These are phyloP conservation scores for Rhodamnia argentea DNA, from an alignment of 345 rosid species.

Conservation along the genomic window DNA sequence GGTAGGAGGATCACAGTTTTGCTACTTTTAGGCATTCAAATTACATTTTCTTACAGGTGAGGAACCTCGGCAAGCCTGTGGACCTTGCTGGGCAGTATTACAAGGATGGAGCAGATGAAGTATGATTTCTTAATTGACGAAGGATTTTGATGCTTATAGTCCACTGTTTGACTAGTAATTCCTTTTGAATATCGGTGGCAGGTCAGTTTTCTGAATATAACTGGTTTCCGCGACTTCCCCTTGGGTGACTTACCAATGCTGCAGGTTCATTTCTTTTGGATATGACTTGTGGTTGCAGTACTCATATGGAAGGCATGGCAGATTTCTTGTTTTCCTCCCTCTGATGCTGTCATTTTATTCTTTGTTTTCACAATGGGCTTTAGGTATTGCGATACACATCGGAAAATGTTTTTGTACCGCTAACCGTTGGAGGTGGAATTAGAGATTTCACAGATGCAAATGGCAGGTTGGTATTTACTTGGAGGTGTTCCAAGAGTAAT, in stretches of 20 bases:
- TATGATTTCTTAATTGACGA: conserved; percentile 9
- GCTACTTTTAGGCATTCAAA: neutral
- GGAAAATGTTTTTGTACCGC: conserved; percentile 94
- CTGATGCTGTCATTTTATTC: neutral
- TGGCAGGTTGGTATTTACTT: conserved; percentile 50
- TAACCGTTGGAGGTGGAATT: conserved; percentile 98
- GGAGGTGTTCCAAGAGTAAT: neutral
- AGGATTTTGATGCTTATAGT: neutral
- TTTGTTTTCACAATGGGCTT: neutral
- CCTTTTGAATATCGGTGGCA: conserved; percentile 14
- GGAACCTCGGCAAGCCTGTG: conserved; percentile 98
- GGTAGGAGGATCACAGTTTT: neutral
- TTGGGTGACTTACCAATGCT: conserved; percentile 95
- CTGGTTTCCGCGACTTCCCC: conserved; percentile 93
- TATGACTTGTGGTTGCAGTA: neutral
- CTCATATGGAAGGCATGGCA: neutral
- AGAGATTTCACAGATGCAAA: conserved; percentile 92
- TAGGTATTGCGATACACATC: conserved; percentile 88
- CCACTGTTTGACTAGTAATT: neutral
- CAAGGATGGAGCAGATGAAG: conserved; percentile 96
- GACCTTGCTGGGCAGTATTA: conserved; percentile 89
- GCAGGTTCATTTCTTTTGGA: conserved; percentile 38
- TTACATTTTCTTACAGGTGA: conserved; percentile 34
- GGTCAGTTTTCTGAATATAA: conserved; percentile 90
- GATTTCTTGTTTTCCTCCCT: neutral